These are phyloP conservation scores for Pythium angustatum DNA, from an alignment of 352 stramenopile genomes.

Conservation along the genomic window DNA sequence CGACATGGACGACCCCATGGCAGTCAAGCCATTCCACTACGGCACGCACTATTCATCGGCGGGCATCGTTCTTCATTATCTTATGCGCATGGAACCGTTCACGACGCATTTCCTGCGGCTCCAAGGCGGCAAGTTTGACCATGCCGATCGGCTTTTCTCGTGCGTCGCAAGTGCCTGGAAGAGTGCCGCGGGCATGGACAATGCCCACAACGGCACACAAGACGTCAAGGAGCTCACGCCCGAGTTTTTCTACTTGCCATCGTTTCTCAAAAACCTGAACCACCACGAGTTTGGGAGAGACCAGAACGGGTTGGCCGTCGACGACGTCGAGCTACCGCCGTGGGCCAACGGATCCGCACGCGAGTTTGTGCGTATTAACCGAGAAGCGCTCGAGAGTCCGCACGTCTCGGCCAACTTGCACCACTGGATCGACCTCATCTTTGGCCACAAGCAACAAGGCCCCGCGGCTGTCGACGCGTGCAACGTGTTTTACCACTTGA, in stretches of 20 bases:
- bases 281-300: conserved; percentile 93
- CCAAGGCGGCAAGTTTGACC: conserved; percentile 97
- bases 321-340: conserved; percentile 91
- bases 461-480: conserved; percentile 89
- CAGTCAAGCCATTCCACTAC: conserved; percentile 91
- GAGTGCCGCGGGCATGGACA: conserved; percentile 60
- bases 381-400: conserved; percentile 94
- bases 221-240: conserved; percentile 99
- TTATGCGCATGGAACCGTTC: conserved; percentile 97
- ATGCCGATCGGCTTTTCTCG: conserved; percentile 96
- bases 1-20: conserved; percentile 44
- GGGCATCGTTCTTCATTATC: conserved; percentile 97
- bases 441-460: conserved; percentile 96
- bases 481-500: conserved; percentile 99
- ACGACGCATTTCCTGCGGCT: conserved; percentile 92
- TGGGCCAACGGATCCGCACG: conserved; percentile 93
- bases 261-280: conserved; percentile 97
- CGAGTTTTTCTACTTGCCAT: conserved; percentile 97
- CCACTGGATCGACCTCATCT: conserved; percentile 99
- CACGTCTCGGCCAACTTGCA: conserved; percentile 95
- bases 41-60: conserved; percentile 91
- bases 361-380: conserved; percentile 95
- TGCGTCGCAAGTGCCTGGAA: conserved; percentile 94
- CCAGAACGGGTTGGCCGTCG: conserved; percentile 81
- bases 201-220: conserved; percentile 77